Evolutionary conservation across 306 rosid genomes (phyloP).

Genomic region (Cicer arietinum): DNA sequence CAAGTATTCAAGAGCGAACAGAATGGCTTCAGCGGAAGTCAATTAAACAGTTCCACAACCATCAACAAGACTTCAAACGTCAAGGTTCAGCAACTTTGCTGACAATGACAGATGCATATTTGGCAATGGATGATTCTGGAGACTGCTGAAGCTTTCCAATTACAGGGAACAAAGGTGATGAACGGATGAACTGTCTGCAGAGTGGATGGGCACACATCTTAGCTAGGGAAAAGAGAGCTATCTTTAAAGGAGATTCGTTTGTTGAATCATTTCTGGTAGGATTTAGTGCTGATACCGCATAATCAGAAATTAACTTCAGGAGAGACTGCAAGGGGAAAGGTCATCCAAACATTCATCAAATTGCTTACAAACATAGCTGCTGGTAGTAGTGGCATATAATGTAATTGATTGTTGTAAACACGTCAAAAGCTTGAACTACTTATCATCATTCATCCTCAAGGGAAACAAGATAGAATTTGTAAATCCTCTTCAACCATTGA

Average conservation of each 20-base stretch:
- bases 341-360: background rate
- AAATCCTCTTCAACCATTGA: background rate
- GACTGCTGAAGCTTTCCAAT: slow-evolving; percentile 79
- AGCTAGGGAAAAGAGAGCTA: slow-evolving; percentile 85
- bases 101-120: slow-evolving; percentile 66
- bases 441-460: background rate
- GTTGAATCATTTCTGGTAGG: slow-evolving; percentile 70
- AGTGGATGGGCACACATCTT: slow-evolving; percentile 91
- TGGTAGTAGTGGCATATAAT: background rate
- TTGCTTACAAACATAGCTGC: background rate
- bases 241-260: slow-evolving; percentile 89
- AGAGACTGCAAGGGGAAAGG: slow-evolving; percentile 67
- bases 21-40: slow-evolving; percentile 40
- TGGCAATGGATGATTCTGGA: slow-evolving; percentile 79
- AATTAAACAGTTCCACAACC: slow-evolving; percentile 7
- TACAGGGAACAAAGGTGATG: slow-evolving; percentile 76
- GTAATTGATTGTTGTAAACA: no score
- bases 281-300: slow-evolving; percentile 66
- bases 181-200: slow-evolving; percentile 79
- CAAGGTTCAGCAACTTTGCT: slow-evolving; percentile 71
- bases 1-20: background rate
- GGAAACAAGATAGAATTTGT: background rate
- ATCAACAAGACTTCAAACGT: slow-evolving; percentile 20
- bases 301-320: slow-evolving; percentile 78
- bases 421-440: background rate